Evolutionary conservation across 257 asterid species (phyloP), one percentile per base, ranked within the genome.

Genomic region (Przewalskia tangutica): DNA sequence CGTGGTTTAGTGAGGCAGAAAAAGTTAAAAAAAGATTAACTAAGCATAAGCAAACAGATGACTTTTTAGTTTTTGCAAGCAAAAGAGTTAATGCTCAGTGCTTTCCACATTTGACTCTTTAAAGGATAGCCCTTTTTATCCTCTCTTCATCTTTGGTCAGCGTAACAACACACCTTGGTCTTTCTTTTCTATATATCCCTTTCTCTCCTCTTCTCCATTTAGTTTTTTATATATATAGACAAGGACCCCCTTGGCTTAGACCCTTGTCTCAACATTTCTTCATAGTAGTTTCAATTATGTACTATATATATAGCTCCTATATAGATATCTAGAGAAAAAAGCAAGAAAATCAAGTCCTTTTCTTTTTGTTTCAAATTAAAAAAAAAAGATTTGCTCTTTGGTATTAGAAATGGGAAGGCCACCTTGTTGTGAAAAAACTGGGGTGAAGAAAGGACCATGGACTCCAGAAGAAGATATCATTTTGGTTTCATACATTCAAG

Each of bases 381-480:
- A 27, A 27, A 18, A 32, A 17, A 58, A 36, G 38, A 7, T 44
- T 71, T 0, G 32, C 32, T 27, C 1, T 27, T 27, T 27, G 32
- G 32, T 0, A 11, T n/a, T 42, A 80, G 62, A 27, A 27, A 93
- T 94, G 98, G 98, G 97, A 6, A 90, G 98, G 82, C 95, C 98
- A 77, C 98, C 98, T 85, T 90, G 98, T 82, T 92, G 97, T 83
- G 95, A 92, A 13, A 91, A 90, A 84, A 67, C 83, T 18, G 97
- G 94, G 2, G 93, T 94, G 86, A 92, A 93, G 81, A 93, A 93
- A 88, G 98, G 98, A 50, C 97, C 97, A 54, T 93, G 98, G 98
- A 93, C 98, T 42, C 98, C 98, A 3, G 98, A 93, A 87, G 98
- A 93, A 78, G 98, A 93, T 84, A 93, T 93, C 87, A 87, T 88